Evolutionary conservation across 73 alveolate genomes (phyloP).

Genomic region (Effrenium voratum): DNA sequence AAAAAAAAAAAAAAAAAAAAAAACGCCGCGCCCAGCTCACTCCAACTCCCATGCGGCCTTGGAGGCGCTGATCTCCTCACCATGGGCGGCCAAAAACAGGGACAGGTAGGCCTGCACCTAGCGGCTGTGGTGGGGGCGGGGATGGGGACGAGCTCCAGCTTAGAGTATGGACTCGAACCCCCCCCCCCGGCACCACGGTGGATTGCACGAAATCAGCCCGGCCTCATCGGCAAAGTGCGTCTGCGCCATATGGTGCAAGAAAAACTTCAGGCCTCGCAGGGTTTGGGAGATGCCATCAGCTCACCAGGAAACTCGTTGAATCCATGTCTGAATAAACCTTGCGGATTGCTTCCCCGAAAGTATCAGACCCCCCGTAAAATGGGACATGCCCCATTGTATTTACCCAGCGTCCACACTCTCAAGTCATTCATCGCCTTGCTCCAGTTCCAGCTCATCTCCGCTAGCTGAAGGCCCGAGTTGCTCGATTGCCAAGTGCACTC

Average conservation of each 20-base stretch:
- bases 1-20: background rate
- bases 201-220: background rate
- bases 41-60: background rate
- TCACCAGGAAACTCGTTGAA: too few species aligned
- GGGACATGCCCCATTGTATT: too few species aligned
- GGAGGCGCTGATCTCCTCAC: constrained; percentile 70
- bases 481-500: constrained; percentile 90
- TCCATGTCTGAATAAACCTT: too few species aligned
- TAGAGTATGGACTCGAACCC: background rate
- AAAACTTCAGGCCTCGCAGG: constrained; percentile 54
- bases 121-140: background rate
- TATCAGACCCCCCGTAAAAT: too few species aligned
- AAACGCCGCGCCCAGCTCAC: background rate
- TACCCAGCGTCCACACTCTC: too few species aligned
- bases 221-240: constrained; percentile 92
- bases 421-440: constrained; percentile 44
- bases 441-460: constrained; percentile 59
- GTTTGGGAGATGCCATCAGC: too few species aligned
- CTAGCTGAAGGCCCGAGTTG: constrained; percentile 80
- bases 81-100: constrained; percentile 61
- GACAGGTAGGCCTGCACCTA: constrained; percentile 92
- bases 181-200: background rate
- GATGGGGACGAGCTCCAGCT: background rate
- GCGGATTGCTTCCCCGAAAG: too few species aligned
- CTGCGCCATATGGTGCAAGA: constrained; percentile 75